phyloP scores from a whole-genome alignment of 1,284 basidiomycete species.

The Xanthoconium separans region DNA sequence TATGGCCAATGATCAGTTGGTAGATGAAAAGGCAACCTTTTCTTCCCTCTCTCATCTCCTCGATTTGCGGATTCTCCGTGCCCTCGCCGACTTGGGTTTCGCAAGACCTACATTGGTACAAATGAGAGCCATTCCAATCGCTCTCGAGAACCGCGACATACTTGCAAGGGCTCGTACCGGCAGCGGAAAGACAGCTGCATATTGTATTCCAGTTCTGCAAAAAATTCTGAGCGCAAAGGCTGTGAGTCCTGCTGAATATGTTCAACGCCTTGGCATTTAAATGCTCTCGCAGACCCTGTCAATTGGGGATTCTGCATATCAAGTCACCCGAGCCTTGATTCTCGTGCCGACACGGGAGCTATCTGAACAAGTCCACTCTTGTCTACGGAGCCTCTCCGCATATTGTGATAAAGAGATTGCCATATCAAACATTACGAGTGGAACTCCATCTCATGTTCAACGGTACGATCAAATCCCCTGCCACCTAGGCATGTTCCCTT shows the following conservation, averaged over 20 bases:
- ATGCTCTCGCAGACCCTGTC: conserved; percentile 32
- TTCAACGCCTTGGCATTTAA: not conserved
- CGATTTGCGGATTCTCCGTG: conserved; percentile 73
- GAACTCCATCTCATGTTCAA: conserved; percentile 74
- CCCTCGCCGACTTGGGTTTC: conserved; percentile 80
- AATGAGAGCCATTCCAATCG: conserved; percentile 79
- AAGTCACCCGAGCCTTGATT: conserved; percentile 78
- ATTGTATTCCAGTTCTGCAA: conserved; percentile 89
- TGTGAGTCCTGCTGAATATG: conserved; percentile 49
- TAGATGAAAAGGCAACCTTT: conserved; percentile 59
- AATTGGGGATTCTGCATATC: conserved; percentile 43
- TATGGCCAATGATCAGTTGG: not conserved
- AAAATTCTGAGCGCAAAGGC: conserved; percentile 83
- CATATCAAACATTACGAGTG: conserved; percentile 79
- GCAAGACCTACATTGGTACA: conserved; percentile 83
- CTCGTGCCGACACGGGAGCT: conserved; percentile 95
- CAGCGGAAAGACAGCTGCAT: conserved; percentile 96
- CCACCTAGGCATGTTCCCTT: conserved; percentile 1
- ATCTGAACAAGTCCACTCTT: conserved; percentile 83
- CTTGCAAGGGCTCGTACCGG: conserved; percentile 94
- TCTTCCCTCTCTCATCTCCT: conserved; percentile 70
- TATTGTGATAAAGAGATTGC: conserved; percentile 81
- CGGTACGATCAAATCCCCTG: conserved; percentile 43
- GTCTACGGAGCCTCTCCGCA: conserved; percentile 63
- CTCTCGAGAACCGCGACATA: conserved; percentile 89